Percentiles rank a stretch among this genome's conserved stretches.
phyloP scores from a whole-genome alignment of 805 yeast species.

The Ogataea paraovalis region DNA sequence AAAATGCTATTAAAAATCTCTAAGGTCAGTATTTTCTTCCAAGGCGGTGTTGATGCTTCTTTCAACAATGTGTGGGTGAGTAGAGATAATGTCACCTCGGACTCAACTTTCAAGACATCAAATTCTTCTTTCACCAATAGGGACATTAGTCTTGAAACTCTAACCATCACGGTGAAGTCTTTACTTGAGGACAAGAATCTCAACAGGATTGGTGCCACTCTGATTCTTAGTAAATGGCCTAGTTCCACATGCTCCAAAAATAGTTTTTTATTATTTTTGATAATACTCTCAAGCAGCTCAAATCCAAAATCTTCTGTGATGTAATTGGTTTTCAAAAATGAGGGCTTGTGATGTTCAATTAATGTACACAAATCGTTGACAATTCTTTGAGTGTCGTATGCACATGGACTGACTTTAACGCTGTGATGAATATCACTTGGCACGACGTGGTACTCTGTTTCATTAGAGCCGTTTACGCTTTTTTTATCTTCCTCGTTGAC shows the following conservation, averaged over 20 bases:
- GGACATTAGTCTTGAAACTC: slow-evolving; percentile 70
- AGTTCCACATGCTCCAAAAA: slow-evolving; percentile 63
- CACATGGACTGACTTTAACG: slow-evolving; percentile 44
- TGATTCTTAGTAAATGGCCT: slow-evolving; percentile 58
- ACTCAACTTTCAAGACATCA: slow-evolving; percentile 61
- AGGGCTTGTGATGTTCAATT: slow-evolving; percentile 54
- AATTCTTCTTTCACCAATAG: slow-evolving; percentile 62
- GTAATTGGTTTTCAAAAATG: slow-evolving; percentile 47
- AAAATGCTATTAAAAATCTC: slow-evolving; percentile 67
- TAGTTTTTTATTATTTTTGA: slow-evolving; percentile 55
- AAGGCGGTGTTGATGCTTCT: slow-evolving; percentile 50
- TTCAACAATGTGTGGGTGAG: slow-evolving; percentile 67
- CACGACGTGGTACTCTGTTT: slow-evolving; percentile 26
- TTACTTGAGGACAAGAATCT: slow-evolving; percentile 54
- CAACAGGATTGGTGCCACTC: slow-evolving; percentile 72
- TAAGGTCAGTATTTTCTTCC: slow-evolving; percentile 73
- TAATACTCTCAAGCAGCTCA: slow-evolving; percentile 77
- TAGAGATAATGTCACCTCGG: slow-evolving; percentile 75
- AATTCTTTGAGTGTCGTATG: slow-evolving; percentile 67
- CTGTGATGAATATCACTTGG: slow-evolving; percentile 42
- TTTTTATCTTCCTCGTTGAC: slow-evolving; percentile 39
- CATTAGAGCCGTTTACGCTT: slow-evolving; percentile 19
- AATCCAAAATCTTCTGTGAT: slow-evolving; percentile 66
- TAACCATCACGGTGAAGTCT: slow-evolving; percentile 65
- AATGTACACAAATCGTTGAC: slow-evolving; percentile 70